Evolutionary conservation across 202 grass and related monocot genomes (phyloP).

Genomic region (Digitaria exilis): DNA sequence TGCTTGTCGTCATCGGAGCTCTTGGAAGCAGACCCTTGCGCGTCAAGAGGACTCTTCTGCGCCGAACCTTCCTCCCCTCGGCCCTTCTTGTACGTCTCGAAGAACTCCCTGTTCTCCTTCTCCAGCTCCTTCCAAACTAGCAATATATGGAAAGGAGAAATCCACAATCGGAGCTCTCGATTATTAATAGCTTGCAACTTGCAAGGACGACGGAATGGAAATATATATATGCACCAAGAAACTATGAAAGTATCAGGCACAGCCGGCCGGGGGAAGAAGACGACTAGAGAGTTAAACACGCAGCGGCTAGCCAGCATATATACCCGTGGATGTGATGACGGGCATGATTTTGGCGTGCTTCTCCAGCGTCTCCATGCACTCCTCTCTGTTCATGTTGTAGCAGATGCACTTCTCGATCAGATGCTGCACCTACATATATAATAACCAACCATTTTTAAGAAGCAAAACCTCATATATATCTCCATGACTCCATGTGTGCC

Average conservation of each 20-base stretch:
- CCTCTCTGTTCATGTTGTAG: conserved; percentile 84
- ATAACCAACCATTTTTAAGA: not conserved
- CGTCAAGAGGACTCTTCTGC: conserved; percentile 30
- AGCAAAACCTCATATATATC: not conserved
- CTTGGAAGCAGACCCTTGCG: conserved; percentile 1
- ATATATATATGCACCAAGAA: not conserved
- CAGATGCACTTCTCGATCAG: conserved; percentile 97
- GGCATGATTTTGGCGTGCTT: conserved; percentile 92
- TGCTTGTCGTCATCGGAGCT: too few relatives aligned
- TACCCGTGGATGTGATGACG: conserved; percentile 94
- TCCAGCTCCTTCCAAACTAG: conserved; percentile 88
- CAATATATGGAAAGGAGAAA: not conserved
- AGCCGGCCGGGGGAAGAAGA: not conserved
- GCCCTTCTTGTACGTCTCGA: conserved; percentile 68
- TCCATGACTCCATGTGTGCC: too few relatives aligned
- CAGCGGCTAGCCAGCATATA: too few relatives aligned
- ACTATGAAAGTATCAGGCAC: not conserved
- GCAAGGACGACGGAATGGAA: not conserved
- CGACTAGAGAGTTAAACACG: too few relatives aligned
- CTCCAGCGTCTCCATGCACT: conserved; percentile 83
- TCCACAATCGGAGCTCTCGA: not conserved
- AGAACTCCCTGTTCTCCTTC: conserved; percentile 94
- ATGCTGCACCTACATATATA: conserved; percentile 80
- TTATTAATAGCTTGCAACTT: too few relatives aligned
- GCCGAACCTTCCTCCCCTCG: conserved; percentile 42